These are phyloP conservation scores for Fusarium tjaetaba DNA, from an alignment of 2,329 filamentous ascomycete species.

Conservation along the genomic window DNA sequence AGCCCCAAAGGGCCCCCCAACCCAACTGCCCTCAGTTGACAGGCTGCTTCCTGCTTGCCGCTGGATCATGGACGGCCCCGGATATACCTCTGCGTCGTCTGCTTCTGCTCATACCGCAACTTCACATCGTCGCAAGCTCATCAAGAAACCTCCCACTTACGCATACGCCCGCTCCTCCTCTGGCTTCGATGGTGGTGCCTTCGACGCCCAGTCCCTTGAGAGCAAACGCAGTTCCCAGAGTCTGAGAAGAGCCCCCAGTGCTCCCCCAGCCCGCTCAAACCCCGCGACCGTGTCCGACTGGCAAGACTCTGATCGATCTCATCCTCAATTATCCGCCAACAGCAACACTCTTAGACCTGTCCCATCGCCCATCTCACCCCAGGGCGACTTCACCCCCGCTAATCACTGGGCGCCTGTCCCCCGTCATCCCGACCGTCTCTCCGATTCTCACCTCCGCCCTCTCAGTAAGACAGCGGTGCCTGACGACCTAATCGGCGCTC, in stretches of 20 bases:
- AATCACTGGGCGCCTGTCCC: constrained; percentile 44
- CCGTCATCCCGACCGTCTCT: constrained; percentile 43
- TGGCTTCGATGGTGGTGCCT: constrained; percentile 59
- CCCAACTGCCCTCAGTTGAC: constrained; percentile 27
- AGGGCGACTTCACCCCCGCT: constrained; percentile 57
- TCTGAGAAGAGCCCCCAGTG: constrained; percentile 69
- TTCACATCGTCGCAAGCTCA: constrained; percentile 68
- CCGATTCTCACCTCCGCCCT: constrained; percentile 41
- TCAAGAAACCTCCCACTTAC: constrained; percentile 68
- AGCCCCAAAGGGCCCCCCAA: constrained; percentile 34
- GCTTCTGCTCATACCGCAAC: constrained; percentile 54
- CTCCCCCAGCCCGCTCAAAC: constrained; percentile 61
- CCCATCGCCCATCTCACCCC: constrained; percentile 58
- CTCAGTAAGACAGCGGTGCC: constrained; percentile 45
- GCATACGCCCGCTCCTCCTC: constrained; percentile 59
- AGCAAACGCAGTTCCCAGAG: constrained; percentile 73
- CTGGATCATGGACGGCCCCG: constrained; percentile 60
- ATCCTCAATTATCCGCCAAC: constrained; percentile 51
- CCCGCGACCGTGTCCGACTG: constrained; percentile 61
- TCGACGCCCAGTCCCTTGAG: constrained; percentile 66
- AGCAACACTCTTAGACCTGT: constrained; percentile 55
- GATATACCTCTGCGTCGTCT: constrained; percentile 46
- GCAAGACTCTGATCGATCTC: constrained; percentile 48
- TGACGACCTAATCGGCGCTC: constrained; percentile 71
- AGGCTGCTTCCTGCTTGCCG: constrained; percentile 40